These are phyloP conservation scores for Amoebophrya sp. DNA, from an alignment of 169 alveolate species.

Conservation along the genomic window DNA sequence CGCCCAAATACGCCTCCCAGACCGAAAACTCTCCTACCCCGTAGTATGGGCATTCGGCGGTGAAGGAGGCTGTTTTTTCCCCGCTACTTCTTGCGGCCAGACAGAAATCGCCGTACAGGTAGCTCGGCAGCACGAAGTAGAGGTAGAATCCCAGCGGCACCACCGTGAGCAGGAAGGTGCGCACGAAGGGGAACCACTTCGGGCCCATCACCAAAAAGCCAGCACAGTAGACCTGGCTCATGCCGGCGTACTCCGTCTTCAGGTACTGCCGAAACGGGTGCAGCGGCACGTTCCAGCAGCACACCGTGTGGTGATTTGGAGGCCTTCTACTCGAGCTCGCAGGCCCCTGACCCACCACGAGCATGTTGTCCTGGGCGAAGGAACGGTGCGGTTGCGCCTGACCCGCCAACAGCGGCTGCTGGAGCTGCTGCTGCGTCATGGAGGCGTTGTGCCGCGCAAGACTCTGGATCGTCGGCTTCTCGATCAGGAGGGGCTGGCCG, in stretches of 20 bases:
- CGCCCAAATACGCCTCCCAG: not conserved
- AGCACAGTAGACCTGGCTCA: not conserved
- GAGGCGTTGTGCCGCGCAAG: too few relatives aligned
- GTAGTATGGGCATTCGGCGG: not conserved
- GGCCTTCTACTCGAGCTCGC: not conserved
- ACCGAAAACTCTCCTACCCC: not conserved
- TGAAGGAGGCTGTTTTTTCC: too few relatives aligned
- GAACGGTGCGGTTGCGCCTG: too few relatives aligned
- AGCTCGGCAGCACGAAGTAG: not conserved
- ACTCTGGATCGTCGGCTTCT: too few relatives aligned
- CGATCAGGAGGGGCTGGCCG: too few relatives aligned
- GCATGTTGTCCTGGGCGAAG: not conserved
- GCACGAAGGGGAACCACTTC: not conserved
- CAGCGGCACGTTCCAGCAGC: not conserved
- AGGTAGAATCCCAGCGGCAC: not conserved
- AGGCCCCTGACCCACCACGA: not conserved
- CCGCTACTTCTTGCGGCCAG: too few relatives aligned
- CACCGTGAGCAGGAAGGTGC: not conserved
- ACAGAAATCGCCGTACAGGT: not conserved
- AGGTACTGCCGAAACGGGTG: not conserved
- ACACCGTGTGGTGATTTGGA: not conserved
- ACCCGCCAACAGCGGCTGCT: too few relatives aligned
- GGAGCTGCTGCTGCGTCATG: too few relatives aligned
- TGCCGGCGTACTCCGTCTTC: not conserved
- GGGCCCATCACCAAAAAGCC: not conserved